These are phyloP conservation scores for Nakazawaea molendinolei DNA, from an alignment of 805 yeast genomes.

Conservation along the genomic window DNA sequence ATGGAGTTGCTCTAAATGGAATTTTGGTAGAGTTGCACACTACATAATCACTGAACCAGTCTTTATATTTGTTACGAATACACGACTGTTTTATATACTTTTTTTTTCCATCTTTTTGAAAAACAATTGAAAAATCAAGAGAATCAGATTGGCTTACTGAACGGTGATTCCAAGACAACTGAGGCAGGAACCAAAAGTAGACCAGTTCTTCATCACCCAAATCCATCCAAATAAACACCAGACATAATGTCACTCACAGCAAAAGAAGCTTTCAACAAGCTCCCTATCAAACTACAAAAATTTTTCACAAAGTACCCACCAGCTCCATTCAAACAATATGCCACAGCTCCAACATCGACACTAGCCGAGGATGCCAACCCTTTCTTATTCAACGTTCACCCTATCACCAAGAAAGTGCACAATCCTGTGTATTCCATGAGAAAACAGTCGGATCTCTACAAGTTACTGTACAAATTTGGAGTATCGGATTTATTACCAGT, in stretches of 20 bases:
- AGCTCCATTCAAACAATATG: constrained; percentile 62
- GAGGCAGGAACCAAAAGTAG: no score
- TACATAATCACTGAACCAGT: no score
- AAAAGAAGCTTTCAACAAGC: constrained; percentile 31
- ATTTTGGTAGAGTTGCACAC: no score
- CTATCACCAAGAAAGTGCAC: constrained; percentile 71
- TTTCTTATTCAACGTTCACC: constrained; percentile 78
- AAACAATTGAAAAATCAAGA: no score
- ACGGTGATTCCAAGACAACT: no score
- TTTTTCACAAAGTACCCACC: constrained; percentile 87
- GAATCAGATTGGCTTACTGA: no score
- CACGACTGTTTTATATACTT: no score
- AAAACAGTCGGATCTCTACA: constrained; percentile 77
- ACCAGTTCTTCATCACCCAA: no score
- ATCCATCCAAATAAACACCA: no score
- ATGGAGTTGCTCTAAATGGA: no score
- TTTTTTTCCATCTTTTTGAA: no score
- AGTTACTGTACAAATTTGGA: constrained; percentile 78
- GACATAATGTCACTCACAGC: constrained; percentile 18
- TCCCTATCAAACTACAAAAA: constrained; percentile 63
- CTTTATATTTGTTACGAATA: no score
- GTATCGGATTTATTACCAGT: constrained; percentile 71
- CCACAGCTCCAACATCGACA: constrained; percentile 57
- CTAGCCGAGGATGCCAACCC: constrained; percentile 75
- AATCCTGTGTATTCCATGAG: constrained; percentile 74